phyloP scores from a whole-genome alignment of 2,329 filamentous ascomycete species.

The Teratosphaeria pseudoeucalypti region DNA sequence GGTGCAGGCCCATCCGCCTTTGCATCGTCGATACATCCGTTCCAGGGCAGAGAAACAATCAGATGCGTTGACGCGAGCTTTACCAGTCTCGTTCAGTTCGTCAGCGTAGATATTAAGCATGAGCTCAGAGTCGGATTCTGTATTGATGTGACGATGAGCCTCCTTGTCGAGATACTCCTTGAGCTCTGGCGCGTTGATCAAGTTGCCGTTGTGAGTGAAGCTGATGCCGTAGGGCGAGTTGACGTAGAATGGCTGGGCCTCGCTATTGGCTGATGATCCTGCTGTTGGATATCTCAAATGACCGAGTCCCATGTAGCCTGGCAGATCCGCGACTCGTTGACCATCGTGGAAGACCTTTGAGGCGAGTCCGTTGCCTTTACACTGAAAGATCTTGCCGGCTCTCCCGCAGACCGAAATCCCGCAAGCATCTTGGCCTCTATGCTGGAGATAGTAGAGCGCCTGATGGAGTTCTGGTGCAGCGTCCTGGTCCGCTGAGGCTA shows the following conservation, averaged over 20 bases:
- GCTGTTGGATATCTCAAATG: conserved; percentile 86
- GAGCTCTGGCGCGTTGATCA: conserved; percentile 67
- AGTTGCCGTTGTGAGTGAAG: conserved; percentile 77
- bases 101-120: conserved; percentile 84
- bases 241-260: conserved; percentile 88
- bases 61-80: conserved; percentile 66
- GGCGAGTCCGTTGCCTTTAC: conserved; percentile 88
- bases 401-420: conserved; percentile 67
- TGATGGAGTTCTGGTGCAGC: conserved; percentile 29
- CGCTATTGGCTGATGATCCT: conserved; percentile 70
- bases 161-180: conserved; percentile 63
- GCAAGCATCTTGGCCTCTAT: conserved; percentile 75
- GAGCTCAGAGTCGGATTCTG: conserved; percentile 77
- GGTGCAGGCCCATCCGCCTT: conserved; percentile 70
- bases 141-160: conserved; percentile 79
- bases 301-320: conserved; percentile 76
- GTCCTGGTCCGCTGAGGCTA: conserved; percentile 30
- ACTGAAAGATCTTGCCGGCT: conserved; percentile 74
- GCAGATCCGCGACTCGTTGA: conserved; percentile 59
- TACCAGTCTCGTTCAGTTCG: conserved; percentile 69
- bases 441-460: conserved; percentile 30
- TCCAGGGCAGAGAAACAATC: conserved; percentile 65
- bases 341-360: conserved; percentile 77
- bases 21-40: conserved; percentile 61
- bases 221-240: conserved; percentile 76